Percentiles rank a stretch among this genome's conserved stretches.
These are phyloP conservation scores for Hypoxylon crocopeplum DNA, from an alignment of 495 filamentous ascomycete species.

Conservation along the genomic window DNA sequence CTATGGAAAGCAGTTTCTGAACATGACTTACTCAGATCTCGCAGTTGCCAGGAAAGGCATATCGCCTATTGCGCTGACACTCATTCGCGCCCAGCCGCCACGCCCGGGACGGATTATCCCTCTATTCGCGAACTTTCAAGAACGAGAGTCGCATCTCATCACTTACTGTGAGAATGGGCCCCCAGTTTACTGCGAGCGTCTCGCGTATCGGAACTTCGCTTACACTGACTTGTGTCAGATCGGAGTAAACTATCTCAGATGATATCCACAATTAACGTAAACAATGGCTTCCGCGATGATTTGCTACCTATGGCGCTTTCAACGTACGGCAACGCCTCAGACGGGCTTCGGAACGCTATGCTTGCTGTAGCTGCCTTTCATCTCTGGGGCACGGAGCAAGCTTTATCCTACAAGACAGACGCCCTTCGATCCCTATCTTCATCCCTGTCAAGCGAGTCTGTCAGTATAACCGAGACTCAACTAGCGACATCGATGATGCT, in stretches of 20 bases:
- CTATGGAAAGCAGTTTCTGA: conserved; percentile 42
- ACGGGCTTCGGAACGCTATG: conserved; percentile 45
- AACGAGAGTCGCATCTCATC: conserved; percentile 41
- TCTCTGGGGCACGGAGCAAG: conserved; percentile 38
- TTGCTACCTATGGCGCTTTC: conserved; percentile 44
- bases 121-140: conserved; percentile 35
- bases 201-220: not conserved
- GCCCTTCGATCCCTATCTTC: conserved; percentile 43
- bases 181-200: not conserved
- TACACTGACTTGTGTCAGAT: conserved; percentile 32
- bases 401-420: conserved; percentile 43
- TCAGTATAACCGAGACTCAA: conserved; percentile 43
- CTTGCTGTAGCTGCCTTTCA: conserved; percentile 45
- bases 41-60: conserved; percentile 38
- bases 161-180: conserved; percentile 35
- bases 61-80: conserved; percentile 31
- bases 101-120: conserved; percentile 34
- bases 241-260: conserved; percentile 40
- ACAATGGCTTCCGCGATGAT: conserved; percentile 45
- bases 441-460: conserved; percentile 33
- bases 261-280: conserved; percentile 46
- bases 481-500: conserved; percentile 49
- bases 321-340: conserved; percentile 32
- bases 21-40: conserved; percentile 41
- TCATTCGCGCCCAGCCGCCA: conserved; percentile 31